Evolutionary conservation across 208 protist genomes (phyloP), one percentile per base, ranked within the genome.

Genomic region (Acanthamoeba lenticulata): DNA sequence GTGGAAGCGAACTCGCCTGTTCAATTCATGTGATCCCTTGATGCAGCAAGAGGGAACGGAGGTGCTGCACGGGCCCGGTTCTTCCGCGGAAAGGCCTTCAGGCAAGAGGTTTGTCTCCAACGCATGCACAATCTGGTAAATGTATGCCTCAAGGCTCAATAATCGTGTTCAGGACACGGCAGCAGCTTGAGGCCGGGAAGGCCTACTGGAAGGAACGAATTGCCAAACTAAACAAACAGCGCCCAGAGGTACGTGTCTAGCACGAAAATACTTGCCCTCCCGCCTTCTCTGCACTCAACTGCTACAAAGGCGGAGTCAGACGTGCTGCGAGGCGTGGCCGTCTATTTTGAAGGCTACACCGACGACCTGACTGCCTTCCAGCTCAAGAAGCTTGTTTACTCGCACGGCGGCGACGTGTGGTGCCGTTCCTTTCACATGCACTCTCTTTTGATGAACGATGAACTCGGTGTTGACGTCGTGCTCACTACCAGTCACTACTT

Each of bases 271-370:
- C 24, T 19, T 38, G 27, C 38, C 11, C 36, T 7, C 13, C n/a
- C 40, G 67, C 67, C 17, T 29, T 29, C 42, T 36, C 1, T 32
- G 44, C 45, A 15, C 34, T 40, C 47, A 15, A n/a, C 4, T 57
- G 17, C 19, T 92, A 32, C 15, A 47, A 38, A 83, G 90, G 67
- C 67, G 1, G 38, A 32, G 17, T 93, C 90, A 13, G 38, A 44
- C 29, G 67, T 83, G 40, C 49, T 93, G 38, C 27, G 45, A 17
- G 90, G 90, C 4, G 90, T 93, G 32, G 45, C 38, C n/a, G 90
- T 81, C 19, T 93, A 83, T 27, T 93, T 93, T 17, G 90, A 93
- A 62, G 90, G 90, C 27, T 93, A 93, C 90, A 93, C 90, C 6
- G 90, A 93, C 9, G 65, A 93, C 4, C 32, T 81, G 42, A 67